Evolutionary conservation across 2,329 filamentous ascomycete genomes (phyloP).

Genomic region (Grosmannia clavigera): DNA sequence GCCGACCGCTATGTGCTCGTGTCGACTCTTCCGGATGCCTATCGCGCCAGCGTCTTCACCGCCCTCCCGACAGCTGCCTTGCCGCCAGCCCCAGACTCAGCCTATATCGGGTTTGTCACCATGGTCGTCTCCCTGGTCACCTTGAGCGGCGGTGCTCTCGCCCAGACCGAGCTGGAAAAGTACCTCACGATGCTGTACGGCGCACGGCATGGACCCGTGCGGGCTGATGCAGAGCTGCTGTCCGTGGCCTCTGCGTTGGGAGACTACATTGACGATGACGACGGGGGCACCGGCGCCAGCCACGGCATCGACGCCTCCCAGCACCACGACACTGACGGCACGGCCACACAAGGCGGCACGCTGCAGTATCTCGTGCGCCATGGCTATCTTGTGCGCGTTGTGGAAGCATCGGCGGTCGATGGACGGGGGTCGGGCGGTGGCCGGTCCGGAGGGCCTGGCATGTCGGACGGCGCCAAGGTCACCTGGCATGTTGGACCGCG

Average conservation of each 20-base stretch:
- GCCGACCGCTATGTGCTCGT: slow-evolving; percentile 68
- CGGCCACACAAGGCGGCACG: slow-evolving; percentile 8
- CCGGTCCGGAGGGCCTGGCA: background rate
- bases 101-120: slow-evolving; percentile 71
- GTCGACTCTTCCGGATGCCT: slow-evolving; percentile 56
- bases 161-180: slow-evolving; percentile 66
- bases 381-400: slow-evolving; percentile 66
- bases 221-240: slow-evolving; percentile 54
- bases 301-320: background rate
- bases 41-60: slow-evolving; percentile 34
- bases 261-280: slow-evolving; percentile 12
- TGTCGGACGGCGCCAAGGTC: slow-evolving; percentile 25
- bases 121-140: slow-evolving; percentile 66
- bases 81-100: slow-evolving; percentile 55
- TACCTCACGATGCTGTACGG: slow-evolving; percentile 26
- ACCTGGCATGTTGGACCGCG: slow-evolving; percentile 79
- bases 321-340: background rate
- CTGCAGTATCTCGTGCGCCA: slow-evolving; percentile 56
- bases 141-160: slow-evolving; percentile 59
- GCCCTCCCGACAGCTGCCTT: slow-evolving; percentile 33
- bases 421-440: background rate
- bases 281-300: slow-evolving; percentile 2
- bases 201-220: slow-evolving; percentile 20
- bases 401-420: slow-evolving; percentile 60
- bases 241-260: slow-evolving; percentile 17